These are phyloP conservation scores for Nyssa sinensis DNA, from an alignment of 148 eudicot species.

Conservation along the genomic window DNA sequence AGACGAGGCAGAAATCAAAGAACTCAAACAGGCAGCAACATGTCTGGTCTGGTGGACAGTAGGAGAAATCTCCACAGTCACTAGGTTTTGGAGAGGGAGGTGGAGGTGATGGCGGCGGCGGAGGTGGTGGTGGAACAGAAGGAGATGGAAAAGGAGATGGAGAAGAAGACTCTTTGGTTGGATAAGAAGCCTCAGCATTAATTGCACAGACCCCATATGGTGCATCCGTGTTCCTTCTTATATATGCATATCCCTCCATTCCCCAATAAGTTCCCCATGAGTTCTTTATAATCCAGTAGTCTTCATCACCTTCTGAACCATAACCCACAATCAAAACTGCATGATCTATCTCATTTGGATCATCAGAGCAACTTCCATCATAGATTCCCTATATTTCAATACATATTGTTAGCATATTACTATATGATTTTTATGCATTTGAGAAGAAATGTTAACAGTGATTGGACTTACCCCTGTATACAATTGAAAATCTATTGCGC, in stretches of 20 bases:
- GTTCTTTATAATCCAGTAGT: slow-evolving; percentile 79
- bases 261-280: slow-evolving; percentile 82
- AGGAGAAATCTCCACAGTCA: slow-evolving; percentile 57
- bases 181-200: slow-evolving; percentile 68
- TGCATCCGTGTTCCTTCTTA: slow-evolving; percentile 37
- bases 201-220: slow-evolving; percentile 58
- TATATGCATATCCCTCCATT: slow-evolving; percentile 52
- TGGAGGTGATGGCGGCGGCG: too few species aligned
- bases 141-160: slow-evolving; percentile 43
- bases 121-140: slow-evolving; percentile 29
- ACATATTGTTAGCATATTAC: neutral
- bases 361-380: slow-evolving; percentile 58
- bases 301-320: slow-evolving; percentile 41
- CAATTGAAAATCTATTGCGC: slow-evolving; percentile 54
- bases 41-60: slow-evolving; percentile 50
- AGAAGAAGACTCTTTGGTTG: slow-evolving; percentile 39
- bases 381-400: slow-evolving; percentile 50
- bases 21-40: slow-evolving; percentile 59
- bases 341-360: slow-evolving; percentile 60
- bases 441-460: neutral
- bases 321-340: slow-evolving; percentile 63
- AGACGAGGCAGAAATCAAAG: slow-evolving; percentile 40
- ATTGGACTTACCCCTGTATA: slow-evolving; percentile 49
- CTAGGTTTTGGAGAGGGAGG: slow-evolving; percentile 52
- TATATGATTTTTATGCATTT: neutral